Evolutionary conservation across 306 rosid genomes (phyloP).

Genomic region (Cucumis sativus): DNA sequence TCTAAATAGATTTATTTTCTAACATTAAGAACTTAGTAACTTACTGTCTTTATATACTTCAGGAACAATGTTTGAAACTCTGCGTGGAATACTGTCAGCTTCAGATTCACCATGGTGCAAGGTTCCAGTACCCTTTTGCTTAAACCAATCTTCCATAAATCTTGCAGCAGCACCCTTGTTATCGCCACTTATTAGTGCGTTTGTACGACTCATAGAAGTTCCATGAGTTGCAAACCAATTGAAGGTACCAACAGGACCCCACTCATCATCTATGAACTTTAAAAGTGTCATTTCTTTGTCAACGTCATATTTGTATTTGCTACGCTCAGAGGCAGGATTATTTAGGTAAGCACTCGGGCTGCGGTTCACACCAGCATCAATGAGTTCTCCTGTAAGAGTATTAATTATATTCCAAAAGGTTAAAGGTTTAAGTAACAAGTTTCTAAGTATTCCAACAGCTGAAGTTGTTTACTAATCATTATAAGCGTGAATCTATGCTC

Average conservation of each 20-base stretch:
- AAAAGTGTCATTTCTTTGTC: constrained; percentile 90
- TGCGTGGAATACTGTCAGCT: constrained; percentile 20
- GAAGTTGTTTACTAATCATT: not conserved
- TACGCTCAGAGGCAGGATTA: constrained; percentile 66
- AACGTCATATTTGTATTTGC: constrained; percentile 53
- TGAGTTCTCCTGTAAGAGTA: constrained; percentile 48
- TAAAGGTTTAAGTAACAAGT: constrained; percentile 11
- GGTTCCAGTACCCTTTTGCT: constrained; percentile 14
- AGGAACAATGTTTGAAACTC: constrained; percentile 27
- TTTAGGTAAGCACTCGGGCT: constrained; percentile 91
- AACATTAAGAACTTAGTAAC: not conserved
- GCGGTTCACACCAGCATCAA: constrained; percentile 81
- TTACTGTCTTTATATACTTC: constrained; percentile 16
- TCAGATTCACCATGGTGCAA: constrained; percentile 11
- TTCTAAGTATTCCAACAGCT: not conserved
- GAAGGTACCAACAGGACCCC: constrained; percentile 89
- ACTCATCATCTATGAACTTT: constrained; percentile 67
- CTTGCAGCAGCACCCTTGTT: constrained; percentile 97
- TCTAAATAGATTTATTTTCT: not conserved
- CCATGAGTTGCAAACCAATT: constrained; percentile 97
- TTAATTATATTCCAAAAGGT: not conserved
- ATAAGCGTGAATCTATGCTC: not conserved
- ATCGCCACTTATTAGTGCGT: constrained; percentile 82
- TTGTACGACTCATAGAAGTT: constrained; percentile 92
- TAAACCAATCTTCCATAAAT: constrained; percentile 97